Conservation (phyloP, 192 early-diverging fungal species). For the Spizellomyces sp. region DNA sequence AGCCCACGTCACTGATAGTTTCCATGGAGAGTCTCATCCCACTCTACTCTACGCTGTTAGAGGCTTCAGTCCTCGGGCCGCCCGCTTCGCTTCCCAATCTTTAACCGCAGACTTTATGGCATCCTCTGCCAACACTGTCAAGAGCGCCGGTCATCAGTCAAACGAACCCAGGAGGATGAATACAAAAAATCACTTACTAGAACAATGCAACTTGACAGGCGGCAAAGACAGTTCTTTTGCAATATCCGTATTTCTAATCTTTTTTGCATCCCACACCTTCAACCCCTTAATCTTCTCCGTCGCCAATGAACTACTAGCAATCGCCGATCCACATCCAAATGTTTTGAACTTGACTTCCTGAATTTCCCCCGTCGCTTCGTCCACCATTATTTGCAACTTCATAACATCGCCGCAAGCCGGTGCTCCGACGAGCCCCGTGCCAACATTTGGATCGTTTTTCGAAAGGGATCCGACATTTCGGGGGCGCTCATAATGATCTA, state of each 20-base stretch:
- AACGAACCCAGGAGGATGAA: neutral
- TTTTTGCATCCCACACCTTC: slow-evolving; percentile 89
- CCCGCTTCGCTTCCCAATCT: slow-evolving; percentile 89
- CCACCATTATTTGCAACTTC: slow-evolving; percentile 94
- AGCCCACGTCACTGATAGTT: too few species aligned
- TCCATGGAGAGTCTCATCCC: too few species aligned
- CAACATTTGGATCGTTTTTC: slow-evolving; percentile 86
- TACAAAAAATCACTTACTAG: slow-evolving; percentile 67
- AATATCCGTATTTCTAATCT: slow-evolving; percentile 97
- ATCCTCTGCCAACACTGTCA: slow-evolving; percentile 94
- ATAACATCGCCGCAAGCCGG: slow-evolving; percentile 64
- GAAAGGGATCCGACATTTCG: slow-evolving; percentile 94
- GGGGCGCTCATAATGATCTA: slow-evolving; percentile 97
- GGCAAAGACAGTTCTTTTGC: slow-evolving; percentile 94
- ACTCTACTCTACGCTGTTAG: neutral
- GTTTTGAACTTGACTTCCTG: slow-evolving; percentile 98
- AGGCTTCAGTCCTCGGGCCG: slow-evolving; percentile 25
- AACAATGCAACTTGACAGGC: slow-evolving; percentile 98
- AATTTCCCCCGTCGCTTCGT: slow-evolving; percentile 88
- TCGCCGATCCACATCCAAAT: slow-evolving; percentile 97
- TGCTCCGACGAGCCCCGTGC: slow-evolving; percentile 87
- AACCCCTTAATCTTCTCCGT: slow-evolving; percentile 96
- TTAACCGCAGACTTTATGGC: slow-evolving; percentile 98
- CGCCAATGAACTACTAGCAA: slow-evolving; percentile 88
- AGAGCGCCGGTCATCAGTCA: neutral